A percentile compares a stretch with the other conserved stretches of the same genome.
phyloP scores from a whole-genome alignment of 257 asterid species.

The Ballota nigra region DNA sequence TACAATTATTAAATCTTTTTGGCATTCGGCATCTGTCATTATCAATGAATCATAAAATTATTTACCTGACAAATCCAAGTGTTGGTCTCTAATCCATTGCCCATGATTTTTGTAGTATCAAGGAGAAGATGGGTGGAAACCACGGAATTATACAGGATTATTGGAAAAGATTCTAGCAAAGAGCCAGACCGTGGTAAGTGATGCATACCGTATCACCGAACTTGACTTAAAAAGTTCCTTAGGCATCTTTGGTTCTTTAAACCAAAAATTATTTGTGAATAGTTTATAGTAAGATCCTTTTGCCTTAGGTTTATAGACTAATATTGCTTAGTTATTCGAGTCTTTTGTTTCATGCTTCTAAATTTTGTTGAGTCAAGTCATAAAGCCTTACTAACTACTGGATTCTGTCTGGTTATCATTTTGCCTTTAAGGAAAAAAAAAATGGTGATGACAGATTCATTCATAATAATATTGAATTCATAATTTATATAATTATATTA shows the following conservation, averaged over 20 bases:
- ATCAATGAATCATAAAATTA: not conserved
- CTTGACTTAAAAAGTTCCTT: not conserved
- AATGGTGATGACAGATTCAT: not conserved
- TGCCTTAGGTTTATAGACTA: not conserved
- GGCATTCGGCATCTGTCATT: conserved; percentile 1
- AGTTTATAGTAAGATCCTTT: not conserved
- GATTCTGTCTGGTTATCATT: not conserved
- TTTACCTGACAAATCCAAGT: not conserved
- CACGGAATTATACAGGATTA: conserved; percentile 69
- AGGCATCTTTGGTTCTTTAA: conserved; percentile 2
- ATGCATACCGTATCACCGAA: not conserved
- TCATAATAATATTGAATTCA: not conserved
- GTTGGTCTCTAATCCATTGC: conserved; percentile 14
- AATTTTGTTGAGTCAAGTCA: conserved; percentile 13
- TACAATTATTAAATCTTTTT: not conserved
- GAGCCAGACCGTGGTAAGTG: conserved; percentile 93
- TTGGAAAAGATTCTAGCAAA: conserved; percentile 85
- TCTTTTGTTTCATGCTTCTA: not conserved
- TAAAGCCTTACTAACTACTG: not conserved
- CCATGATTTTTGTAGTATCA: conserved; percentile 59
- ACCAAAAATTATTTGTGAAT: not conserved
- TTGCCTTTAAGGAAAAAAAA: not conserved
- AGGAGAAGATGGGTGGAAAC: conserved; percentile 96
- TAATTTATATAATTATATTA: not conserved
- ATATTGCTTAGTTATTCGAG: not conserved